Base-by-base conservation (phyloP, 225 moss, liverwort and hornwort genomes). In the Pseudisothecium myosuroides region DNA sequence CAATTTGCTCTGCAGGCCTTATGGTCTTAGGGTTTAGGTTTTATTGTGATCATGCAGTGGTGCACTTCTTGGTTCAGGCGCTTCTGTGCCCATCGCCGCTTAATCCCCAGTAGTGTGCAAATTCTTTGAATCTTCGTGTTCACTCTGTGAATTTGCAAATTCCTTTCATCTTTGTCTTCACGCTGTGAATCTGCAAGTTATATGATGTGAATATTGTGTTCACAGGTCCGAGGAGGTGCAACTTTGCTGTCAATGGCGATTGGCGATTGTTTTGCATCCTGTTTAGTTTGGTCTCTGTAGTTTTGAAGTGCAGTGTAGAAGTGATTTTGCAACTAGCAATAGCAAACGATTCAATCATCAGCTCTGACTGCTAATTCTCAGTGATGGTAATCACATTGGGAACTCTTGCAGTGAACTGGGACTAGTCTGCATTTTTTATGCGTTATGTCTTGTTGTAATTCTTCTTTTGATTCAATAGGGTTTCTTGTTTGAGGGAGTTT, bases 1-100 rank as follows among this genome's bases (percentile, higher is more conserved):
- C 62, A n/a, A 72, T 78, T 81, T 83, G 10, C 52, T 83, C 52
- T 92, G 74, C 93, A 93, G 92, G 91, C 88, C 54, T 37, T 55
- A 54, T 0, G 22, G 55, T 16, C 2, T 37, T 56, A 78, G 17
- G 56, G 17, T 17, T 77, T 78, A n/a, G n/a, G 78, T 26, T 56
- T 56, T 78, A n/a, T 55, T 78, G 24, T 55, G 37, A 55, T 26
- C 4, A 55, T 78, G 37, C 6, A 6, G 37, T 55, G 6, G 56
- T 56, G 78, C 78, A 56, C n/a, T n/a, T 56, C n/a, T 78, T 6
- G 24, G n/a, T 56, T n/a, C 26, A 80, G 13, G 60, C 13, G 9
- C 41, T 80, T 60, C 59, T 41, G 13, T 18, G 80, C 59, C 59
- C 41, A 39, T 82, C 15, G 16, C 63, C 7, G 21, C 63, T 82